Conservation (phyloP, 2,329 filamentous ascomycete species). For the Ophiostoma quercus region DNA sequence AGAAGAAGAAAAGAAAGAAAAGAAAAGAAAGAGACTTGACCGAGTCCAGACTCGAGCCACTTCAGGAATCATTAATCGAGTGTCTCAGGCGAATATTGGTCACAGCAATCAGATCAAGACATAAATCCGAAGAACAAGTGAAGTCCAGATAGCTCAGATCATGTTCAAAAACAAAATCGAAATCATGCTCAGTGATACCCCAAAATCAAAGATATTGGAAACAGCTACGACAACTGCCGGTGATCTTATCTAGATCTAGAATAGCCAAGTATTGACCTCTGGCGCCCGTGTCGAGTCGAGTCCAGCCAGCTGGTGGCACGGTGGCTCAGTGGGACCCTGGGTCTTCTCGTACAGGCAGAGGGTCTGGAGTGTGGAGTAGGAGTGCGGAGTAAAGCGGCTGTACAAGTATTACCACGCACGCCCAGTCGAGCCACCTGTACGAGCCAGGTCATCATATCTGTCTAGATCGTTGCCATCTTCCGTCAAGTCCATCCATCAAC, state of each 20-base stretch:
- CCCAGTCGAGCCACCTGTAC: not conserved
- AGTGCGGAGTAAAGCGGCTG: not conserved
- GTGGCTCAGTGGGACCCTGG: not conserved
- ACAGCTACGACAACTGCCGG: not conserved
- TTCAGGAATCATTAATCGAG: not conserved
- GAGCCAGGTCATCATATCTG: not conserved
- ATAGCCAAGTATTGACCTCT: not conserved
- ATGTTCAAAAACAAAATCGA: not conserved
- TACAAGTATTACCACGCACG: not conserved
- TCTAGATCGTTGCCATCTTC: not conserved
- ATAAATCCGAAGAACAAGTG: not conserved
- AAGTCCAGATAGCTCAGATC: not conserved
- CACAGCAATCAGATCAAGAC: not conserved
- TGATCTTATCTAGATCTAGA: not conserved
- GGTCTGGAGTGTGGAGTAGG: not conserved
- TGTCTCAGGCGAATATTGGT: not conserved
- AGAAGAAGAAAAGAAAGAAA: not conserved
- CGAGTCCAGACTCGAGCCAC: not conserved
- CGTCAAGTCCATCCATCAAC: not conserved
- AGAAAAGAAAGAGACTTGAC: not conserved
- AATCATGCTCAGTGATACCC: too few relatives aligned
- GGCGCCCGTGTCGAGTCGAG: not conserved
- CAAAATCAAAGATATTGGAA: not conserved
- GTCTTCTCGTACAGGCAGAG: too few relatives aligned
- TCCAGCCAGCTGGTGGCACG: not conserved